Base-by-base conservation (phyloP, 345 rosid species). In the Linum usitatissimum region DNA sequence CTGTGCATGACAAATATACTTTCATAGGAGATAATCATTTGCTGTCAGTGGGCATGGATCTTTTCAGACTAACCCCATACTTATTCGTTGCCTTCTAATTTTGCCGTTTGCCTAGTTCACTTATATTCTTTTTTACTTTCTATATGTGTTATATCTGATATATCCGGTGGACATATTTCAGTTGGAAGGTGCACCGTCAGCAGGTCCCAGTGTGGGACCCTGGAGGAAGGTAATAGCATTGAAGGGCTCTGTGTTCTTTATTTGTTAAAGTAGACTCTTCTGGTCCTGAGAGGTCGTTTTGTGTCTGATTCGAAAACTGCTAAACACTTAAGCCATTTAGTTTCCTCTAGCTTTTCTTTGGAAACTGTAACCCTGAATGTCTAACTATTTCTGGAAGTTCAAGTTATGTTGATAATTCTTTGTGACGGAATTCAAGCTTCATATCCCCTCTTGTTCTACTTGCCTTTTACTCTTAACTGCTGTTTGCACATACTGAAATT, bases 151-250 rank as follows among this genome's bases (percentile, higher is more conserved):
- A 18, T 53, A 9, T 30, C 13, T 66, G 57, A 57, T 55, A 59
- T 49, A 53, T 20, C 19, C 53, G 48, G 51, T 45, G 51, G 51
- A 45, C 51, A 59, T 79, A 58, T 68, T 57, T 70, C 71, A 85
- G 89, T 76, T 83, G 59, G 87, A 85, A 61, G 86, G 78, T 56
- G 70, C 81, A 4, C 73, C 81, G 68, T 89, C 91, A 0, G 51
- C 84, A 55, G 68, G 79, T 57, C 94, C 91, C 58, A 78, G 81
- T 60, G 91, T 90, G 69, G 99, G 99, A 68, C 99, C 94, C 38
- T 90, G 99, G 99, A 81, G 99, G 75, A 87, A 93, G 94, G 99
- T 87, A 75, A 76, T 18, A 38, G 68, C 64, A 15, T 21, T 45
- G 19, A 20, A 15, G 36, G 62, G 23, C 34, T 40, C 18, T 61